phyloP scores from a whole-genome alignment of 129 eudicot genomes.

The Flaveria bidentis region DNA sequence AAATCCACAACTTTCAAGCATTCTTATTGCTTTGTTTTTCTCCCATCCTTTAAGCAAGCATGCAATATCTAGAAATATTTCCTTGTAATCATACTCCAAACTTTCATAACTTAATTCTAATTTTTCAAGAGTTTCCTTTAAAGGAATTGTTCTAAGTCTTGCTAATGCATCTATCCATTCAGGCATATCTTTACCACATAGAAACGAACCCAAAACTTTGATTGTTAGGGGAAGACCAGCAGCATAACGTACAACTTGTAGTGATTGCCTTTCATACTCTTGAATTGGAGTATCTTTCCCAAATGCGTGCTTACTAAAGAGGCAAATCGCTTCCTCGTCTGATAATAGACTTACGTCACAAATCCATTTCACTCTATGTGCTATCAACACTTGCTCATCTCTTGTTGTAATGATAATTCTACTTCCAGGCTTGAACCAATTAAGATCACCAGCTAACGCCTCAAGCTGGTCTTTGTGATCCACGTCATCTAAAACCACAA shows the following conservation, averaged over 20 bases:
- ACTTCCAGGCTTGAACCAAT: conserved; percentile 47
- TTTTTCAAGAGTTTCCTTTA: conserved; percentile 23
- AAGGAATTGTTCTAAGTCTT: conserved; percentile 31
- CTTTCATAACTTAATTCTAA: conserved; percentile 43
- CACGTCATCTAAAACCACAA: conserved; percentile 49
- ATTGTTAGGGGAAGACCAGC: conserved; percentile 33
- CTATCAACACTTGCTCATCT: conserved; percentile 26
- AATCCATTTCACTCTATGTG: conserved; percentile 16
- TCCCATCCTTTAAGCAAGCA: conserved; percentile 28
- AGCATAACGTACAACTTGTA: conserved; percentile 34
- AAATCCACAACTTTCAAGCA: conserved; percentile 31
- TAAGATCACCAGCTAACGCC: conserved; percentile 13
- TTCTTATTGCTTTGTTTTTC: neutral
- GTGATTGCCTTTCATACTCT: conserved; percentile 19
- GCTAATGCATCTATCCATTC: conserved; percentile 37
- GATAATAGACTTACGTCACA: conserved; percentile 22
- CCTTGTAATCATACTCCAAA: conserved; percentile 39
- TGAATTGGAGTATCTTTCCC: conserved; percentile 34
- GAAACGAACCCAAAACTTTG: conserved; percentile 21
- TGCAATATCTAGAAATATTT: conserved; percentile 42
- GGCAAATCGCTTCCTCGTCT: conserved; percentile 26
- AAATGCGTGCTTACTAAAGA: conserved; percentile 44
- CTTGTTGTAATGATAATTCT: conserved; percentile 44
- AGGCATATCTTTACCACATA: conserved; percentile 27
- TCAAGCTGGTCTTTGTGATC: conserved; percentile 34